Base-by-base conservation (phyloP, 768 basidiomycete species). In the Dentipellis sp. region DNA sequence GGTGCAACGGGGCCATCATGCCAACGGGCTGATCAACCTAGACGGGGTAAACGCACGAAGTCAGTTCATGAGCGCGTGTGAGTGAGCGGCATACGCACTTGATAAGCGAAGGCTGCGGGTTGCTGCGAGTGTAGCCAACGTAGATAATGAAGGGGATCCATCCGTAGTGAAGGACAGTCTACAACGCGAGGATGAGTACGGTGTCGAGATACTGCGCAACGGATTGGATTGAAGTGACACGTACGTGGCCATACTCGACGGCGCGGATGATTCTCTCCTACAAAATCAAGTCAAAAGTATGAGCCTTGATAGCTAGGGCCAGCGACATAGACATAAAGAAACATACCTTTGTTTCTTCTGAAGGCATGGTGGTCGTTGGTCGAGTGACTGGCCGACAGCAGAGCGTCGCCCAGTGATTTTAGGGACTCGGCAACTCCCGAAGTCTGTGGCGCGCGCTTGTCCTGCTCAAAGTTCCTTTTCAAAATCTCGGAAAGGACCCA, bases 111-210 rank as follows among this genome's bases (percentile, higher is more conserved):
- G 94, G 94, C 64, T 94, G 91, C 34, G 94, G 94, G 67, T 88
- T 91, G 67, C 91, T 94, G 63, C 88, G 77, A 53, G 88, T 90
- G 75, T 90, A 97, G 37, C 94, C 95, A 66, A 97, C 80, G 71
- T 94, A 97, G 65, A 98, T 94, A 66, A 98, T 91, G 67, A 94
- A 74, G 35, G 95, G 95, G 66, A 98, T 93, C 92, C 94, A 98
- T 61, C 86, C 87, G 63, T 94, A 97, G 72, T 97, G 93, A 53
- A 97, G 68, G 64, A 94, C 78, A 57, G 88, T 92, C 94, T 97
- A 65, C 21, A 59, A 29, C 6, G 29, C 3, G 29, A 3, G 29
- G 29, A 6, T 29, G 29, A 29, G 29, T 29, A 29, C 29, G 29
- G 29, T 29, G 29, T 29, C 29, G 6, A 29, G 29, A 29, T 29